Conservation (phyloP, 768 basidiomycete species). For the Trametes meyenii region DNA sequence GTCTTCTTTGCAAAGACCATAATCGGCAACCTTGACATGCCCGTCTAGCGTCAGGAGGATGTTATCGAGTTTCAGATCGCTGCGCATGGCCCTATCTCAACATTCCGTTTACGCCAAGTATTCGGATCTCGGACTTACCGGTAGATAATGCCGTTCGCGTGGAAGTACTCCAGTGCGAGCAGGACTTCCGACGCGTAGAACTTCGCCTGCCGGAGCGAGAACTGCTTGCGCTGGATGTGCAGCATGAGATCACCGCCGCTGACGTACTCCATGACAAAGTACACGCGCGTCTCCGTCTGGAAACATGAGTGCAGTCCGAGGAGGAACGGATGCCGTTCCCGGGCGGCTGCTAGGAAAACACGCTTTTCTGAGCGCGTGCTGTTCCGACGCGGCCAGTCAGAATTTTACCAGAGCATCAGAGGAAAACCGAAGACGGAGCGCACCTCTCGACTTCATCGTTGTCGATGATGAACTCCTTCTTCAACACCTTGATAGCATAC, state of each 20-base stretch:
- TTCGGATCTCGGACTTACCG: conserved; percentile 51
- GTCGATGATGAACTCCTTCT: conserved; percentile 99
- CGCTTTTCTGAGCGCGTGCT: conserved; percentile 99
- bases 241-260: conserved; percentile 99
- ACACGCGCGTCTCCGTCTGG: conserved; percentile 98
- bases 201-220: conserved; percentile 97
- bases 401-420: background rate
- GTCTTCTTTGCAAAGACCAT: conserved; percentile 98
- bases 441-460: conserved; percentile 99
- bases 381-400: conserved; percentile 1
- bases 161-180: conserved; percentile 96
- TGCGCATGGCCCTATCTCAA: conserved; percentile 33
- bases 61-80: conserved; percentile 97
- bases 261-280: conserved; percentile 99
- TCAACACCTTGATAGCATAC: conserved; percentile 99
- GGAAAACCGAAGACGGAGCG: conserved; percentile 22
- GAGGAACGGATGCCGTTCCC: conserved; percentile 96
- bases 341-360: conserved; percentile 95
- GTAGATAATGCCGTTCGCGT: conserved; percentile 98
- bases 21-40: conserved; percentile 98
- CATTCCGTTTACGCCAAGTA: background rate
- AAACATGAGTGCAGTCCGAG: conserved; percentile 98
- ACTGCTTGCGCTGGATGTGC: conserved; percentile 98
- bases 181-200: conserved; percentile 98
- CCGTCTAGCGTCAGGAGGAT: conserved; percentile 96